These are phyloP conservation scores for Penicillium roqueforti DNA, from an alignment of 495 filamentous ascomycete genomes.

Conservation along the genomic window DNA sequence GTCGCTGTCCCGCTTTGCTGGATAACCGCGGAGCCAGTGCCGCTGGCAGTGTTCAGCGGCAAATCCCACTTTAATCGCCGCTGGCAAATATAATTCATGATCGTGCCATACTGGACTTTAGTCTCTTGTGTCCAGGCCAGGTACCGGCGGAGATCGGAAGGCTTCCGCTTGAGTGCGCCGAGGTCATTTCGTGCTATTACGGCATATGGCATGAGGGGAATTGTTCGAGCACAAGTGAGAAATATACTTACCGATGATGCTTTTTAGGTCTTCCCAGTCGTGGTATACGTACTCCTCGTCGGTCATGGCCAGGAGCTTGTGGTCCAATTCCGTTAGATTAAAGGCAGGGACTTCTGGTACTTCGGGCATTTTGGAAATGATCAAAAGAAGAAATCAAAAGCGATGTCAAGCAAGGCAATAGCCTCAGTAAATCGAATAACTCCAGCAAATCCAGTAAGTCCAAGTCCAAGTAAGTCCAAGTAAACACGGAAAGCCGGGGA, in stretches of 20 bases:
- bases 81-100: slow-evolving; percentile 70
- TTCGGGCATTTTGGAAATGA: background rate
- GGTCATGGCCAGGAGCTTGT: slow-evolving; percentile 59
- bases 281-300: slow-evolving; percentile 67
- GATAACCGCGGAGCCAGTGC: slow-evolving; percentile 8
- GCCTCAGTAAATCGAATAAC: background rate
- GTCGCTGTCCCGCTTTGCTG: slow-evolving; percentile 24
- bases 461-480: background rate
- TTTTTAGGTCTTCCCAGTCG: slow-evolving; percentile 63
- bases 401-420: background rate
- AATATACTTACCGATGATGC: slow-evolving; percentile 61
- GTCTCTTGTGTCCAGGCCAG: slow-evolving; percentile 69
- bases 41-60: slow-evolving; percentile 14
- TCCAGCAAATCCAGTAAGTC: no score
- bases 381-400: background rate
- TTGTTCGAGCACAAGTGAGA: background rate
- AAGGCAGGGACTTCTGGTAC: slow-evolving; percentile 41
- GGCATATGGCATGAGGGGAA: slow-evolving; percentile 12
- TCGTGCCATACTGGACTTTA: slow-evolving; percentile 68
- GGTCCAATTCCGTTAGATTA: slow-evolving; percentile 62
- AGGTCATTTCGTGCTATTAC: slow-evolving; percentile 64
- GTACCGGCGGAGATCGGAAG: slow-evolving; percentile 80
- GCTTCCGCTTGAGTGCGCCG: slow-evolving; percentile 70
- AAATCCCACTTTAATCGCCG: slow-evolving; percentile 68
- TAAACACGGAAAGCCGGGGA: slow-evolving; percentile 10